phyloP scores from a whole-genome alignment of 257 asterid genomes.

The Thymus mandschuricus region DNA sequence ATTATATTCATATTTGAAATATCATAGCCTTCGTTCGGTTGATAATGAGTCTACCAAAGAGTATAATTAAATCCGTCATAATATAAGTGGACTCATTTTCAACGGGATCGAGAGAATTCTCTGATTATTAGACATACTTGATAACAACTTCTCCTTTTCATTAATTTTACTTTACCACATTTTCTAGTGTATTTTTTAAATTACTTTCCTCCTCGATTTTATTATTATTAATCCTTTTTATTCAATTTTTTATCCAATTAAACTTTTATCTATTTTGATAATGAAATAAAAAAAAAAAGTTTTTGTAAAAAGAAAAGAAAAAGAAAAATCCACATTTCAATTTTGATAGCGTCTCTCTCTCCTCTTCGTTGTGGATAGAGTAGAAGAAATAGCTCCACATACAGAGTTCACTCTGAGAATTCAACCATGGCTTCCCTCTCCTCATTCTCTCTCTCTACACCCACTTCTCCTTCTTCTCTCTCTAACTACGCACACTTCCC shows the following conservation, averaged over 20 bases:
- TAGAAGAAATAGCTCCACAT: slow-evolving; percentile 27
- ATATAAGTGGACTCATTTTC: no score
- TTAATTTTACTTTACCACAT: no score
- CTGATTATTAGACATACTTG: no score
- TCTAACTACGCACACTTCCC: slow-evolving; percentile 37
- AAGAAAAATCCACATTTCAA: not conserved
- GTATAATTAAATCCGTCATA: no score
- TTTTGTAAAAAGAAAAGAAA: not conserved
- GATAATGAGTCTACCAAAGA: no score
- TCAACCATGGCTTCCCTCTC: slow-evolving; percentile 61
- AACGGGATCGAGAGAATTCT: no score
- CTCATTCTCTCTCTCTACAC: slow-evolving; percentile 41
- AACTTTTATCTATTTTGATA: not conserved
- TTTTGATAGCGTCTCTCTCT: slow-evolving; percentile 4
- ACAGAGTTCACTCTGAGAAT: slow-evolving; percentile 2
- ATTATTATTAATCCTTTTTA: no score
- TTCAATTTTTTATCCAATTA: no score
- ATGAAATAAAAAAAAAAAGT: not conserved
- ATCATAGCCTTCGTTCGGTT: no score
- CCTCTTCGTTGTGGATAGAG: slow-evolving; percentile 38
- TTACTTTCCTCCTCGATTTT: no score
- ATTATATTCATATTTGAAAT: not conserved
- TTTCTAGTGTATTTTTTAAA: no score
- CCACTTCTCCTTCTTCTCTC: slow-evolving; percentile 26
- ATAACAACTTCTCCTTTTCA: no score